Conservation (phyloP, 2,329 filamentous ascomycete genomes). For the Juglanconis sp. region DNA sequence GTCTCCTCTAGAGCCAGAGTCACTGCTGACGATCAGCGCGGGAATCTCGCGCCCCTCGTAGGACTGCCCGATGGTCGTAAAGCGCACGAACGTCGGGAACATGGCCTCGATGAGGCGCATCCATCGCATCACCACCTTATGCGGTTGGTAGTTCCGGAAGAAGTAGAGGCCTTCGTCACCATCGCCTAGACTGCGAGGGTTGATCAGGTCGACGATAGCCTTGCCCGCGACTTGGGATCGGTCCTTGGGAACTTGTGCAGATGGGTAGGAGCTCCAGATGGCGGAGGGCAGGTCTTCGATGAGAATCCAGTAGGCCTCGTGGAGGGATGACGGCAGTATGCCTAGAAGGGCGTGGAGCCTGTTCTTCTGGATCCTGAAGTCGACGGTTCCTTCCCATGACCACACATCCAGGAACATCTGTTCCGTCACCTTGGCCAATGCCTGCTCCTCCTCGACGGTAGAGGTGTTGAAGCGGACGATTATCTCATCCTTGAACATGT, state of each 20-base stretch:
- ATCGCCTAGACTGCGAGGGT: constrained; percentile 21
- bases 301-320: constrained; percentile 67
- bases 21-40: constrained; percentile 69
- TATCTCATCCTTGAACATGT: constrained; percentile 71
- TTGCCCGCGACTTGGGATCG: constrained; percentile 20
- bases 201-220: constrained; percentile 30
- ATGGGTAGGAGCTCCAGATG: constrained; percentile 73
- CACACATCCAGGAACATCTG: constrained; percentile 85
- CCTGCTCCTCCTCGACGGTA: constrained; percentile 63
- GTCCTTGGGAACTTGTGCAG: constrained; percentile 25
- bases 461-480: constrained; percentile 84
- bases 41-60: constrained; percentile 85
- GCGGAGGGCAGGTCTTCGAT: constrained; percentile 77
- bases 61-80: constrained; percentile 76
- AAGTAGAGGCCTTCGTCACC: constrained; percentile 55
- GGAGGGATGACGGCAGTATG: constrained; percentile 72
- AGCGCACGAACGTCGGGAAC: constrained; percentile 76
- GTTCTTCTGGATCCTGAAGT: constrained; percentile 74
- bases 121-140: constrained; percentile 74
- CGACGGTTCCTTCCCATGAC: constrained; percentile 70
- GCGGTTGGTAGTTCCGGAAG: constrained; percentile 87
- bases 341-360: constrained; percentile 75
- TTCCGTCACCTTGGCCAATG: constrained; percentile 69
- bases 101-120: constrained; percentile 86
- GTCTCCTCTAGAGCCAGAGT: constrained; percentile 40